A percentile compares a stretch with the other conserved stretches of the same genome.
These are phyloP conservation scores for Daldinia sp. DNA, from an alignment of 2,329 filamentous ascomycete genomes.

Conservation along the genomic window DNA sequence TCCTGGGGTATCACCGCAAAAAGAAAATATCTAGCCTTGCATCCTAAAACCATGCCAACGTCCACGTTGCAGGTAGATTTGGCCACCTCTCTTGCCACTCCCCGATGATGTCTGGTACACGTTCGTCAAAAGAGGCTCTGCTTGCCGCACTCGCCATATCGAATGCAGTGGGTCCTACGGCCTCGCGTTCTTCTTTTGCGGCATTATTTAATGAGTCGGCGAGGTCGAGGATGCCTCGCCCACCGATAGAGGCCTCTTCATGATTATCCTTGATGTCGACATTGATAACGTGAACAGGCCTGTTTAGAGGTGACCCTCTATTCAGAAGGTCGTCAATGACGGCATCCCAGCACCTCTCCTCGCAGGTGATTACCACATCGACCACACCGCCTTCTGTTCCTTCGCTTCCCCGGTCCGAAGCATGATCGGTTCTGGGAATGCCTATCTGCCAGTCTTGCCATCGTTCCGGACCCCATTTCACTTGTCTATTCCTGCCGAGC, in stretches of 20 bases:
- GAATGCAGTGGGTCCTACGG: slow-evolving; percentile 73
- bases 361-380: slow-evolving; percentile 95
- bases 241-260: slow-evolving; percentile 92
- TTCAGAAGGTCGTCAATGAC: slow-evolving; percentile 93
- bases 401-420: slow-evolving; percentile 78
- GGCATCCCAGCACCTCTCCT: slow-evolving; percentile 98
- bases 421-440: slow-evolving; percentile 81
- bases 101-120: slow-evolving; percentile 90
- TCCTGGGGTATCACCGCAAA: slow-evolving; percentile 50
- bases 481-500: slow-evolving; percentile 88
- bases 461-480: slow-evolving; percentile 95
- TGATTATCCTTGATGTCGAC: slow-evolving; percentile 99
- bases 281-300: slow-evolving; percentile 97
- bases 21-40: slow-evolving; percentile 33
- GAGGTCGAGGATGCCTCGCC: slow-evolving; percentile 90
- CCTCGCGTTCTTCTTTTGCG: slow-evolving; percentile 80
- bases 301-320: slow-evolving; percentile 86
- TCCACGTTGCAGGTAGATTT: slow-evolving; percentile 91
- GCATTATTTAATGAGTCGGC: slow-evolving; percentile 86
- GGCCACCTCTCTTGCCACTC: slow-evolving; percentile 97
- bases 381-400: slow-evolving; percentile 91
- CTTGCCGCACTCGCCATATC: slow-evolving; percentile 75
- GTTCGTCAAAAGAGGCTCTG: slow-evolving; percentile 86
- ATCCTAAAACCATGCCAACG: slow-evolving; percentile 87
- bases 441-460: slow-evolving; percentile 98